Base-by-base conservation (phyloP, 2,329 filamentous ascomycete species). In the Zasmidium cellare region DNA sequence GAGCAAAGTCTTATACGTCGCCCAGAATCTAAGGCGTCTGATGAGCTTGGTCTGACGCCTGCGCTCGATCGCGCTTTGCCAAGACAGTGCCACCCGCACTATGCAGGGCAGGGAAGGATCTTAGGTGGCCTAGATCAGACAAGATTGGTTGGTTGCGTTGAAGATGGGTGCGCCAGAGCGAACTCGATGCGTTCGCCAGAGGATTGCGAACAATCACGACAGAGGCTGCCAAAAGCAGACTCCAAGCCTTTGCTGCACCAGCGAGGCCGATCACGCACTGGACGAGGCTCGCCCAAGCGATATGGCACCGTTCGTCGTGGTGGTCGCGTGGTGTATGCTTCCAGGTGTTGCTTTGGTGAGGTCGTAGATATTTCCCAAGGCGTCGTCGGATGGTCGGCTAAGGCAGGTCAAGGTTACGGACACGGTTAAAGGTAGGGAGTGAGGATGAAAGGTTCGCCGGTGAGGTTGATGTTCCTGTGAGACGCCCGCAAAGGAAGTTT, bases 161-260 rank as follows among this genome's bases (percentile, higher is more conserved):
- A 45, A 61, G 54, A 20, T 35, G 14, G 38, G 41, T 38, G 46
- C 46, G 45, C 46, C 46, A 49, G 46, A 24, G 22, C 20, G 45
- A 7, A 51, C 31, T 44, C 44, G 49, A 24, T 52, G 46, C 7
- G 52, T 23, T 48, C 23, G 47, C 24, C 24, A 18, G 46, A 25
- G 35, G 25, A 54, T 56, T 23, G 55, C 57, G 48, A 56, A 55
- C 12, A 54, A 63, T 59, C 54, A 60, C 61, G 58, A 59, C 61
- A 63, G 44, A 25, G 24, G 25, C 35, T n/a, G 35, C 6, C 35
- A 41, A 3, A 16, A 14, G 7, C 35, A 3, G 16, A 14, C 35
- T 41, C 35, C 6, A 41, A 14, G 35, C 35, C 35, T 18, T 41
- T n/a, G 7, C 35, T 41, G 35, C 35, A 41, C 35, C 3, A 9